These are phyloP conservation scores for Coemansia sp. DNA, from an alignment of 192 early-diverging fungal genomes.

Conservation along the genomic window DNA sequence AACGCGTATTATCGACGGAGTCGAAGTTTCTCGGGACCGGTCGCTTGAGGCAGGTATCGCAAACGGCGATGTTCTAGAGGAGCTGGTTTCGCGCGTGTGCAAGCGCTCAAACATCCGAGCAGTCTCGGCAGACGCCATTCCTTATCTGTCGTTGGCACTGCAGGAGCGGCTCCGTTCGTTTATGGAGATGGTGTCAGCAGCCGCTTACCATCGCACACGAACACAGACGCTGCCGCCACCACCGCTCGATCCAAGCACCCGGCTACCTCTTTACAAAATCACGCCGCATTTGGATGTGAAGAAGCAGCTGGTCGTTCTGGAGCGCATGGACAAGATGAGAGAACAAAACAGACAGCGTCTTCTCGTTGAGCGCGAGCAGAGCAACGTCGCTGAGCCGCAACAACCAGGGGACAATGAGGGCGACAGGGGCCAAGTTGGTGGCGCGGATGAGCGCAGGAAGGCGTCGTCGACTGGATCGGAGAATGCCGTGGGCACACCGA, in stretches of 20 bases:
- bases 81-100: conserved; percentile 22
- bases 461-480: background rate
- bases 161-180: conserved; percentile 66
- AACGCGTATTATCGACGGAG: conserved; percentile 17
- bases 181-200: conserved; percentile 68
- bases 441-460: conserved; percentile 3
- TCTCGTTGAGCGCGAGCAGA: conserved; percentile 50
- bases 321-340: conserved; percentile 66
- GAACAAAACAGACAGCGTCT: conserved; percentile 61
- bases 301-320: conserved; percentile 68
- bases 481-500: conserved; percentile 10
- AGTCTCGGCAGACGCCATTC: conserved; percentile 62
- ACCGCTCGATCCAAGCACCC: conserved; percentile 51
- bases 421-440: background rate
- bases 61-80: conserved; percentile 12
- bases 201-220: conserved; percentile 68
- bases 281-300: conserved; percentile 65
- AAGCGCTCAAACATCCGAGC: conserved; percentile 19
- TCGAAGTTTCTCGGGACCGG: conserved; percentile 28
- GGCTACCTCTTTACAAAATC: conserved; percentile 69
- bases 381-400: conserved; percentile 22
- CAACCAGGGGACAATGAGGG: conserved; percentile 20
- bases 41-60: conserved; percentile 17
- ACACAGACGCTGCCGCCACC: conserved; percentile 64
- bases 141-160: conserved; percentile 66